Evolutionary conservation across 1,139 yeast genomes (phyloP), one percentile per base, ranked within the genome.

Genomic region (Blastobotrys ciferrii): DNA sequence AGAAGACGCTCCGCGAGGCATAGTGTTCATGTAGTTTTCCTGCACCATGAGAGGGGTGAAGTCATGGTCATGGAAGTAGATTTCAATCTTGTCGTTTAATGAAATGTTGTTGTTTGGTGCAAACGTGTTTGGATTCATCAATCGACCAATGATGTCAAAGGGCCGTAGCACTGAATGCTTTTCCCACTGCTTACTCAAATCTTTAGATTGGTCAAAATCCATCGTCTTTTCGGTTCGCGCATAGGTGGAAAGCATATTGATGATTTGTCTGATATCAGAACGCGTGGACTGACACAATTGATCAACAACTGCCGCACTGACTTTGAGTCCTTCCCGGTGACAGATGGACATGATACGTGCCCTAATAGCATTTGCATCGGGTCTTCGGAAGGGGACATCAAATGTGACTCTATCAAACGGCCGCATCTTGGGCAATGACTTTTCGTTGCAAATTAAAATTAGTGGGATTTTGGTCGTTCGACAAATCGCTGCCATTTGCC

Each of bases 41-140:
- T 92, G 98, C 44, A 94, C 78, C 98, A 94, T 92, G 54, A 92
- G 74, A 2, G 98, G 98, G 0, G 95, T 82, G 64, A 94, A 84
- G 63, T 91, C 97, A 67, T 88, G 88, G 67, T 94, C 98, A 67
- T 89, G 91, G 71, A 94, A 94, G 65, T 91, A 94, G 50, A 88
- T 74, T 61, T 86, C 92, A 60, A 92, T 84, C 63, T 89, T 87
- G 56, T 89, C 96, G 65, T 84, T 86, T 54, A 92, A 67, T 4
- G 82, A 73, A 55, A 80, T 77, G 6, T 57, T 57, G 12, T 81
- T 70, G 50, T 75, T 73, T 3, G 78, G 75, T 15, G 80, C 72
- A 67, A 82, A 86, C 6, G 80, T 74, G 18, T 78, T 78, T 0
- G 84, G 84, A 55, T 79, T 78, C 44, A 92, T 73, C 42, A 88